phyloP scores from a whole-genome alignment of 2,329 filamentous ascomycete species.

The Calonectria pseudoturangicola region DNA sequence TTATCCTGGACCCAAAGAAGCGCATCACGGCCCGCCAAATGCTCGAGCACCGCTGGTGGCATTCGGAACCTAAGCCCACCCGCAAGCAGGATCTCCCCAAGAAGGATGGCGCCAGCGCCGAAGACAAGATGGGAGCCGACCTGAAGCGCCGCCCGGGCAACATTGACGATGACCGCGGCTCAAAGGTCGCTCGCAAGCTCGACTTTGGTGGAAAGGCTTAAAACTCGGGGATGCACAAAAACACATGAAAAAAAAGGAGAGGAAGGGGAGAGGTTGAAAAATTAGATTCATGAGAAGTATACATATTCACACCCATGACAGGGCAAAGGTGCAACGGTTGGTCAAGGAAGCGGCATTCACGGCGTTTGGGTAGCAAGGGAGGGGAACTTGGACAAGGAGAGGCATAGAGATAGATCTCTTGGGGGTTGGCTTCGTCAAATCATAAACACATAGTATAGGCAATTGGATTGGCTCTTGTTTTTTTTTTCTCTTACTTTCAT shows the following conservation, averaged over 20 bases:
- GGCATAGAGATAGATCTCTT: conserved; percentile 29
- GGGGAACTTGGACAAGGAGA: conserved; percentile 13
- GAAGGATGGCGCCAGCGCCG: conserved; percentile 82
- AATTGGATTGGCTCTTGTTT: conserved; percentile 14
- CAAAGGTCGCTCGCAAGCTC: conserved; percentile 88
- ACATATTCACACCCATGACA: conserved; percentile 37
- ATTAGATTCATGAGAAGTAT: conserved; percentile 23
- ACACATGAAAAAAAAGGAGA: not conserved
- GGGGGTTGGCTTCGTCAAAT: conserved; percentile 12
- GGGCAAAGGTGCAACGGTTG: conserved; percentile 29
- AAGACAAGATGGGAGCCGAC: conserved; percentile 87
- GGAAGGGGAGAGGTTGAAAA: not conserved
- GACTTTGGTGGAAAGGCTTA: conserved; percentile 77
- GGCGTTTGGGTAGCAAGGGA: conserved; percentile 34
- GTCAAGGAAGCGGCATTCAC: conserved; percentile 24
- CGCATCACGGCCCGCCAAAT: conserved; percentile 86
- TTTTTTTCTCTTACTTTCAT: conserved; percentile 9
- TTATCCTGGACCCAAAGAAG: conserved; percentile 90
- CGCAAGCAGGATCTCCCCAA: conserved; percentile 87
- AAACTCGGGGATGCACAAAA: conserved; percentile 23
- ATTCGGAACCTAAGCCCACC: conserved; percentile 87
- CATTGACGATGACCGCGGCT: conserved; percentile 79
- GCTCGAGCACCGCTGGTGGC: conserved; percentile 91
- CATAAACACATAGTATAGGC: conserved; percentile 13
- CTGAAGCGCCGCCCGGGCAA: conserved; percentile 83